Evolutionary conservation across 2,329 filamentous ascomycete species (phyloP).

Genomic region (Botrytis aclada): DNA sequence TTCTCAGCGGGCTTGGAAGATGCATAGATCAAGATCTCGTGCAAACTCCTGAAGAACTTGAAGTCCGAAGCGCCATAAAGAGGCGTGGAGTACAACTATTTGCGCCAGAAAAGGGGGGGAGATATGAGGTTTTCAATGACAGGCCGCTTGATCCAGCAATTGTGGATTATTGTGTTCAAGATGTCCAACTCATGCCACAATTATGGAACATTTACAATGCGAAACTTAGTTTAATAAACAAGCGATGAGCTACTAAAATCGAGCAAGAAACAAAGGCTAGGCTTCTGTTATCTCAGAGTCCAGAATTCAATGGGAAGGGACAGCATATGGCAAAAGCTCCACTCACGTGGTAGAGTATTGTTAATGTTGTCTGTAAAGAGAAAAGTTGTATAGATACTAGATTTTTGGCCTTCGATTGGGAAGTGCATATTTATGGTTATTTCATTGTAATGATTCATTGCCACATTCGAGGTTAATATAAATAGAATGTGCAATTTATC

Average conservation of each 20-base stretch:
- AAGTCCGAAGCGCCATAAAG: constrained; percentile 41
- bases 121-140: constrained; percentile 47
- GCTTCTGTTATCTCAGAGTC: constrained; percentile 15
- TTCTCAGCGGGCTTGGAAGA: constrained; percentile 40
- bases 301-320: constrained; percentile 10
- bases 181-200: constrained; percentile 44
- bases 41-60: constrained; percentile 23
- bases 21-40: constrained; percentile 39
- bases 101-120: constrained; percentile 43
- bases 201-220: constrained; percentile 39
- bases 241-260: constrained; percentile 6
- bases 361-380: not conserved
- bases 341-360: not conserved
- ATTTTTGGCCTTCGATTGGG: not conserved
- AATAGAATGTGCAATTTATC: not conserved
- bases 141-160: constrained; percentile 45
- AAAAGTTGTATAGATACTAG: not conserved
- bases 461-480: not conserved
- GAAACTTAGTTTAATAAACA: constrained; percentile 7
- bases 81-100: constrained; percentile 42
- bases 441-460: not conserved
- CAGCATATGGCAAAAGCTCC: constrained; percentile 18
- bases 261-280: constrained; percentile 14
- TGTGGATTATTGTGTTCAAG: constrained; percentile 46
- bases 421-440: too few species aligned